Percentiles rank a stretch among this genome's conserved stretches.
These are phyloP conservation scores for Tillandsia fasciculata DNA, from an alignment of 176 grass and related monocot species.

Conservation along the genomic window DNA sequence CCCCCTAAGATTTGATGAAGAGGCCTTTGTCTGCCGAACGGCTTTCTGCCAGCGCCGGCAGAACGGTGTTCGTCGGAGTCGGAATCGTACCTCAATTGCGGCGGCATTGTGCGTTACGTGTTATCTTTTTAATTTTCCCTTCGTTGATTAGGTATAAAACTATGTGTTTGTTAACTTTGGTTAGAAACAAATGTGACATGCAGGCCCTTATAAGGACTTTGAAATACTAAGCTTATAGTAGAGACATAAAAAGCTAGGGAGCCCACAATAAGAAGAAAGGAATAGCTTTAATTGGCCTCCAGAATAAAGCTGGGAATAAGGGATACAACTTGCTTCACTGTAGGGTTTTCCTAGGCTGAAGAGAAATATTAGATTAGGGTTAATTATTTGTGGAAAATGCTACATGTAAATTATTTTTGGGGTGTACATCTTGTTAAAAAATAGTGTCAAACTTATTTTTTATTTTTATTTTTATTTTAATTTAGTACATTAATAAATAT, in stretches of 20 bases:
- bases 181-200: neutral
- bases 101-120: neutral
- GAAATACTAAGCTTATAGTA: neutral
- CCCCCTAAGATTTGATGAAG: conserved; percentile 41
- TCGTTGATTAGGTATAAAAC: too few relatives aligned
- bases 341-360: neutral
- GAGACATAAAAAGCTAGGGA: neutral
- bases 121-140: neutral
- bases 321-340: conserved; percentile 27
- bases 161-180: neutral
- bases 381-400: too few relatives aligned
- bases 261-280: conserved; percentile 29
- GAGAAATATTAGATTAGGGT: too few relatives aligned
- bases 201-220: conserved; percentile 24
- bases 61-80: conserved; percentile 18
- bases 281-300: conserved; percentile 32
- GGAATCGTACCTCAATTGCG: conserved; percentile 28
- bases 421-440: too few relatives aligned
- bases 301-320: conserved; percentile 5
- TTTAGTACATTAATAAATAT: too few relatives aligned
- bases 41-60: neutral
- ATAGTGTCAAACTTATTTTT: too few relatives aligned
- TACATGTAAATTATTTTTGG: too few relatives aligned
- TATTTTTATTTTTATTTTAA: too few relatives aligned
- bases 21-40: conserved; percentile 14